Evolutionary conservation across 1,139 yeast genomes (phyloP).

Genomic region (Pichia inconspicua): DNA sequence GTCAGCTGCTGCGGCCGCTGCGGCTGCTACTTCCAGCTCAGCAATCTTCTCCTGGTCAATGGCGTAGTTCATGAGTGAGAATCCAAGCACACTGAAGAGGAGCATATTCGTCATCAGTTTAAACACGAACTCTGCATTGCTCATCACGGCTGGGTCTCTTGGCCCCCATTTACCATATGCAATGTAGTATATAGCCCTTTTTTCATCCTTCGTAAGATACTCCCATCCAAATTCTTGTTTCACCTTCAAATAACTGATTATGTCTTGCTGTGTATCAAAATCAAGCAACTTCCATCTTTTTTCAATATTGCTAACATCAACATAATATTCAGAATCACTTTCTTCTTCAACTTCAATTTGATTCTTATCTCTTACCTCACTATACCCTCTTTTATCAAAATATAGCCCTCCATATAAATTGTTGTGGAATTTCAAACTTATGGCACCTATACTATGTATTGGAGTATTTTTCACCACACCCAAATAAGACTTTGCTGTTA

Average conservation of each 20-base stretch:
- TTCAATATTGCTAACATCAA: conserved; percentile 36
- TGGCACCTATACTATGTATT: background rate
- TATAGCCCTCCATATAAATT: too few relatives aligned
- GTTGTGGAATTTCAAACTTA: background rate
- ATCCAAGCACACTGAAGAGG: conserved; percentile 28
- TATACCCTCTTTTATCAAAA: background rate
- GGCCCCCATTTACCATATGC: conserved; percentile 62
- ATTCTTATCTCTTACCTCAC: background rate
- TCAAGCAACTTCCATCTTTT: conserved; percentile 51
- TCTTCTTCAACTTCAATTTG: conserved; percentile 4
- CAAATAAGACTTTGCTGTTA: background rate
- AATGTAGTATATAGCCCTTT: conserved; percentile 51
- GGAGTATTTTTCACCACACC: background rate
- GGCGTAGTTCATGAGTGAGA: conserved; percentile 25
- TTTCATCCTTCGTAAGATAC: conserved; percentile 45
- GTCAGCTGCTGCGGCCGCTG: background rate
- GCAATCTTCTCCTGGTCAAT: conserved; percentile 20
- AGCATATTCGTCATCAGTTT: conserved; percentile 26
- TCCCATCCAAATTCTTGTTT: conserved; percentile 56
- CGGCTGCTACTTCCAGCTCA: conserved; percentile 7
- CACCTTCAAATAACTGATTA: conserved; percentile 48
- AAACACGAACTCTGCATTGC: conserved; percentile 26
- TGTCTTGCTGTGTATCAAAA: conserved; percentile 49
- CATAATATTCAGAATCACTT: conserved; percentile 25
- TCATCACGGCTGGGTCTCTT: conserved; percentile 28